Conservation (phyloP, 371 early-diverging fungal species). For the Rhizopus sp. region DNA sequence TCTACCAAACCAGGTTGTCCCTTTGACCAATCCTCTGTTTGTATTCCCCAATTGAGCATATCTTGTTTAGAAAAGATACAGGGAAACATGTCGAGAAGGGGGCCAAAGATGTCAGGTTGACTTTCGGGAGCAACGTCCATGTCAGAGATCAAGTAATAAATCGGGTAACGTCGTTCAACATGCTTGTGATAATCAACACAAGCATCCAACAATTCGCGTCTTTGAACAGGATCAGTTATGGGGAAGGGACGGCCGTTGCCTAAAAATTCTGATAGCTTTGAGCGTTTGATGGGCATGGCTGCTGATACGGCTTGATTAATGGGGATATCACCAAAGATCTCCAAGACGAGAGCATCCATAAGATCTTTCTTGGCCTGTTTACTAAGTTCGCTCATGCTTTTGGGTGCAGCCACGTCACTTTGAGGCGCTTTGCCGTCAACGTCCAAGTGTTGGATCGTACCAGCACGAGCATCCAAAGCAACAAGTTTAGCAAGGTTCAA, state of each 20-base stretch:
- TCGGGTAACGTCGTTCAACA: constrained; percentile 37
- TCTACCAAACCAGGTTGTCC: constrained; percentile 18
- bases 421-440: constrained; percentile 15
- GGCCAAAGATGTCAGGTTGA: constrained; percentile 39
- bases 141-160: constrained; percentile 46
- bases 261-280: constrained; percentile 23
- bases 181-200: constrained; percentile 41
- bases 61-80: constrained; percentile 41
- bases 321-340: constrained; percentile 51
- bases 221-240: constrained; percentile 7
- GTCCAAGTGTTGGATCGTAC: constrained; percentile 18
- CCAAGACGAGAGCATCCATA: constrained; percentile 41
- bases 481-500: constrained; percentile 35
- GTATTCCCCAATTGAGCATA: constrained; percentile 33
- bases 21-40: constrained; percentile 27
- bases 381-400: constrained; percentile 19
- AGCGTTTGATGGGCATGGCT: constrained; percentile 35
- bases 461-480: constrained; percentile 32
- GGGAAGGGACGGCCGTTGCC: background rate
- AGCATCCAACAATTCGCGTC: constrained; percentile 33
- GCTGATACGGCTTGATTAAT: constrained; percentile 50
- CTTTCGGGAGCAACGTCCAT: constrained; percentile 28
- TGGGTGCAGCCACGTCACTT: constrained; percentile 3
- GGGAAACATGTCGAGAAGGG: constrained; percentile 37
- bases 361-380: constrained; percentile 22